Base-by-base conservation (phyloP, 768 basidiomycete species). In the Boletus sp. region DNA sequence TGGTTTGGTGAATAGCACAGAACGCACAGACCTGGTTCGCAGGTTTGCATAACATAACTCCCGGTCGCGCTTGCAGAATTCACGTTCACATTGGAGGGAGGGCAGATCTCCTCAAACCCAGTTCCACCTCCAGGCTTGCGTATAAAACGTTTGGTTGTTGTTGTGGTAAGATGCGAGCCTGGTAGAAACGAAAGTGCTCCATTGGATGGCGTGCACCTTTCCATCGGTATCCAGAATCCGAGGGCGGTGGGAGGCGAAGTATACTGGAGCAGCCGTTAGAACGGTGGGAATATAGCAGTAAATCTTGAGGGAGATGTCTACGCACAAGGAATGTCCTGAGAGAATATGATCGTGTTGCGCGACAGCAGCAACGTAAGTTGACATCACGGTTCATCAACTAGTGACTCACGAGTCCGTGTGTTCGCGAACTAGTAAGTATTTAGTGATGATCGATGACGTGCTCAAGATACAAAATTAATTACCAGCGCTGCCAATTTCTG, bases 211-310 rank as follows among this genome's bases (percentile, higher is more conserved):
- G 93, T 94, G 70, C 94, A 97, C 54, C 82, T 79, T 69, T 98
- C 96, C 35, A 99, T 75, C 0, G 96, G 91, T 54, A 98, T 90
- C 97, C 97, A 99, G 68, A 95, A 92, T 2, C 97, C 97, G 21
- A 98, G 80, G 0, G 97, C 97, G 9, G 84, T 85, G 0, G 90
- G 90, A 11, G 97, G 97, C 38, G 89, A 77, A 9, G 95, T 97
- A 72, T 96, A 98, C 84, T 98, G 68, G 40, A 72, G 30, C 13
- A 44, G 11, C 40, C 7, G 27, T 64, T 29, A 56, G 23, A n/a
- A 44, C 19, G 34, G 57, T 33, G 48, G 27, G 38, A 29, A 38
- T 27, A 23, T 32, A 19, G 53, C 5, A 35, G 34, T 50, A 44
- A 41, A 17, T 13, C 17, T 9, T 4, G 14, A 41, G 14, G n/a